A percentile compares a stretch with the other conserved stretches of the same genome.
phyloP scores from a whole-genome alignment of 768 basidiomycete genomes.

The Amylocystis lapponica region DNA sequence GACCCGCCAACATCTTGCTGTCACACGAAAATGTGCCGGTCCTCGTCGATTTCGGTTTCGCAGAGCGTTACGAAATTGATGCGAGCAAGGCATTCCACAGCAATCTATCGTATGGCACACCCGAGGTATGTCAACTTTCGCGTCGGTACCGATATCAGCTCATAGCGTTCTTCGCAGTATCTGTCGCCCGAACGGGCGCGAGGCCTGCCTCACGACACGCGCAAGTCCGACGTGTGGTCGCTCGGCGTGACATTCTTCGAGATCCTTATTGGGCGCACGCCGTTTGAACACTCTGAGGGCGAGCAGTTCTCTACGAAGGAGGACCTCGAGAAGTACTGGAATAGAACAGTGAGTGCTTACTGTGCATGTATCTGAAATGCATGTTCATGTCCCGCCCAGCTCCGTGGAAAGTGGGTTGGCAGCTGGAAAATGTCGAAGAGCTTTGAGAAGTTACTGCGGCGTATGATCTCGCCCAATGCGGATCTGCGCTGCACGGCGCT shows the following conservation, averaged over 20 bases:
- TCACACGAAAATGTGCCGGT: conserved; percentile 75
- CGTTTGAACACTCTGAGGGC: conserved; percentile 78
- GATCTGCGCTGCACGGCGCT: conserved; percentile 68
- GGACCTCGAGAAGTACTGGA: conserved; percentile 83
- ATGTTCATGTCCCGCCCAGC: conserved; percentile 27
- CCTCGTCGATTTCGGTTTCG: conserved; percentile 95
- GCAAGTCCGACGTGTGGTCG: conserved; percentile 87
- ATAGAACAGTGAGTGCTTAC: conserved; percentile 56
- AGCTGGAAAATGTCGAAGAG: conserved; percentile 62
- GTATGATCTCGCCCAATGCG: conserved; percentile 81
- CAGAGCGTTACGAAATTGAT: conserved; percentile 71
- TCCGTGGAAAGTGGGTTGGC: conserved; percentile 85
- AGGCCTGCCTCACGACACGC: conserved; percentile 87
- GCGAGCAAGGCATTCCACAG: conserved; percentile 70
- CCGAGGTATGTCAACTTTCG: conserved; percentile 52
- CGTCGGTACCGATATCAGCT: neutral
- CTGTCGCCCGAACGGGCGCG: conserved; percentile 88
- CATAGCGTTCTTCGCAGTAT: conserved; percentile 46
- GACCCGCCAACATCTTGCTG: conserved; percentile 91
- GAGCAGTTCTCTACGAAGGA: conserved; percentile 76
- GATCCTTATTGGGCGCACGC: conserved; percentile 86
- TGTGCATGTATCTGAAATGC: neutral
- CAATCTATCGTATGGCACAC: conserved; percentile 85
- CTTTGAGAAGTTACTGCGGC: conserved; percentile 61
- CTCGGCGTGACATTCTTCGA: conserved; percentile 91